These are phyloP conservation scores for Phyllostachys edulis DNA, from an alignment of 176 grass and related monocot species.

Conservation along the genomic window DNA sequence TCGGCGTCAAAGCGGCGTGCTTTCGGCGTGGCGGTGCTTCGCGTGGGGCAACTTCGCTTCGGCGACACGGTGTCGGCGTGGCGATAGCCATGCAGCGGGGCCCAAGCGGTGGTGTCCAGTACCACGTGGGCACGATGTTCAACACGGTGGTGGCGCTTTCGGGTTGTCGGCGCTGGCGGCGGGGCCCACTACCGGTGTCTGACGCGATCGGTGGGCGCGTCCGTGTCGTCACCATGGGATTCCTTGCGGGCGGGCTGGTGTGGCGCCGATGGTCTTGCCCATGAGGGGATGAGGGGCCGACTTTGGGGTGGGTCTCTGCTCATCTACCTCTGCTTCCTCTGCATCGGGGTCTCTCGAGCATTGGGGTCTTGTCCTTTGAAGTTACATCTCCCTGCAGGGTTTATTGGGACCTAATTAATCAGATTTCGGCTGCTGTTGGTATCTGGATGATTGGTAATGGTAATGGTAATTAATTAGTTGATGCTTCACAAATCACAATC, in stretches of 20 bases:
- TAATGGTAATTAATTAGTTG: too few relatives aligned
- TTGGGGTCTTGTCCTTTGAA: not conserved
- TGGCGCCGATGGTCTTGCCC: constrained; percentile 62
- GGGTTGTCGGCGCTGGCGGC: constrained; percentile 58
- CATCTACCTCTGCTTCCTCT: constrained; percentile 63
- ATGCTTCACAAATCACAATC: too few relatives aligned
- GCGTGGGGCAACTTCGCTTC: constrained; percentile 87
- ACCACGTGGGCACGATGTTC: constrained; percentile 73
- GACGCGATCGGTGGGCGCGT: constrained; percentile 38
- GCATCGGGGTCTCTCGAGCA: constrained; percentile 18
- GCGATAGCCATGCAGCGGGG: constrained; percentile 56
- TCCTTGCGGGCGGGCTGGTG: constrained; percentile 46
- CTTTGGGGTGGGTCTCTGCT: constrained; percentile 59
- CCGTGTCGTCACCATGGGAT: constrained; percentile 57
- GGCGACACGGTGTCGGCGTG: constrained; percentile 67
- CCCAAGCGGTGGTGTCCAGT: constrained; percentile 66
- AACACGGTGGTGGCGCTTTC: constrained; percentile 65
- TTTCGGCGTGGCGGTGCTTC: constrained; percentile 68
- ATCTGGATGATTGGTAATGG: too few relatives aligned
- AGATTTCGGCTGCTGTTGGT: not conserved
- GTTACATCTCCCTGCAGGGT: not conserved
- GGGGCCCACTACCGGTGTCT: constrained; percentile 16
- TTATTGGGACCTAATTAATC: too few relatives aligned
- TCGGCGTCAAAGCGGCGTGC: constrained; percentile 47
- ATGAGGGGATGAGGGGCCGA: constrained; percentile 58